phyloP scores from a whole-genome alignment of 2,329 filamentous ascomycete species.

The Ceratocystis smalleyi region DNA sequence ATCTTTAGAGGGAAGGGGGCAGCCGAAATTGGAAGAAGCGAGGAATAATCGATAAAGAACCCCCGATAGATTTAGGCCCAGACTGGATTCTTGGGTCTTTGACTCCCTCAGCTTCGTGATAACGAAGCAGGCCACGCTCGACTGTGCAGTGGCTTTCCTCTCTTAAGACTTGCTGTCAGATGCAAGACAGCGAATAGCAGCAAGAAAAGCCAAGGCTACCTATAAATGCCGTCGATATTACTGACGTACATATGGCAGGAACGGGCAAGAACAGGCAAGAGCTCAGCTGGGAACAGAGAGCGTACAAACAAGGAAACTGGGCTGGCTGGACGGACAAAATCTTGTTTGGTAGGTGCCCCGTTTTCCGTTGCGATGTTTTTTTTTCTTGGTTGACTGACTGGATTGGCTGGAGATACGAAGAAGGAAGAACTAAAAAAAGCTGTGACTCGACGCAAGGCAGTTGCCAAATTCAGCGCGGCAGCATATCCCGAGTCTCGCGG shows the following conservation, averaged over 20 bases:
- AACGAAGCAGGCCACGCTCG: neutral
- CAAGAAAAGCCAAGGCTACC: neutral
- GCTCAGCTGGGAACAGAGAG: neutral
- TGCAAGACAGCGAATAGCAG: too few species aligned
- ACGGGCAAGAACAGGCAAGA: neutral
- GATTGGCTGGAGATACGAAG: neutral
- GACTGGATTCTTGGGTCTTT: neutral
- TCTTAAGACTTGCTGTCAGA: too few species aligned
- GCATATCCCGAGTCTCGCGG: neutral
- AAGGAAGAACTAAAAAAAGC: neutral
- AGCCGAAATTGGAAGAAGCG: constrained; percentile 1
- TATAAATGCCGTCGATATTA: neutral
- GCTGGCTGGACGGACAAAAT: neutral
- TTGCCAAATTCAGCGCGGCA: neutral
- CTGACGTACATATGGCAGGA: neutral
- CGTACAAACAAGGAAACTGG: neutral
- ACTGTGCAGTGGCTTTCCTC: neutral
- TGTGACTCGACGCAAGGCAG: neutral
- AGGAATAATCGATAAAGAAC: neutral
- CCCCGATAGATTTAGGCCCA: neutral
- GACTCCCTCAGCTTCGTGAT: neutral
- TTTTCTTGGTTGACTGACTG: neutral
- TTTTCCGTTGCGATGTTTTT: neutral
- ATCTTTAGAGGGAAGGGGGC: neutral
- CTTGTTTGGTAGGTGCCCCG: neutral